Percentiles rank a stretch among this genome's conserved stretches.
These are phyloP conservation scores for Zymoseptoria tritici DNA, from an alignment of 2,329 filamentous ascomycete species.

Conservation along the genomic window DNA sequence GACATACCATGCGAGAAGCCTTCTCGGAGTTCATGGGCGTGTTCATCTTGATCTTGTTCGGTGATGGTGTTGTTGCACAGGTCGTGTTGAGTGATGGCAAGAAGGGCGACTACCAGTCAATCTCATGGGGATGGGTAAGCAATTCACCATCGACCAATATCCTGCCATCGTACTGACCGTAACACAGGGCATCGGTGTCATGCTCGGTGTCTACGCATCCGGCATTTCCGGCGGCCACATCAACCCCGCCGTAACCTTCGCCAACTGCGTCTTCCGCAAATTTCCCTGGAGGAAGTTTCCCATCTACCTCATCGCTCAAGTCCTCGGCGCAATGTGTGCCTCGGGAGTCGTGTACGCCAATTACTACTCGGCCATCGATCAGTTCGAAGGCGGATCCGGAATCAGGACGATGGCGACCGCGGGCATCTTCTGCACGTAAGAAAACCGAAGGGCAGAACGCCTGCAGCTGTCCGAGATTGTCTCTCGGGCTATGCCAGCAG, in stretches of 20 bases:
- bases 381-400: conserved; percentile 43
- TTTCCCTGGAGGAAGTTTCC: conserved; percentile 56
- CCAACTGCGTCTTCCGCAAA: conserved; percentile 58
- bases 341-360: conserved; percentile 34
- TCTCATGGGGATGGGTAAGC: conserved; percentile 29
- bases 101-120: conserved; percentile 48
- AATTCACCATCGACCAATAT: not conserved
- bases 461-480: no score
- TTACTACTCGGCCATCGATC: conserved; percentile 26
- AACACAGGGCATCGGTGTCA: conserved; percentile 51
- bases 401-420: conserved; percentile 60
- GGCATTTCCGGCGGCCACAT: conserved; percentile 31
- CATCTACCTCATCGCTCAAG: conserved; percentile 51
- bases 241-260: conserved; percentile 56
- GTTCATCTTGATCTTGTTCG: conserved; percentile 62
- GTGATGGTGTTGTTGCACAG: conserved; percentile 61
- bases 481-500: no score
- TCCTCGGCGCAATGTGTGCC: conserved; percentile 56
- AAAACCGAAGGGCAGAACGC: no score
- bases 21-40: conserved; percentile 61
- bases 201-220: conserved; percentile 49
- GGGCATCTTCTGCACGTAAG: conserved; percentile 59
- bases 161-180: conserved; percentile 1
- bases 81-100: conserved; percentile 49
- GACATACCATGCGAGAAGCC: conserved; percentile 48